Conservation (phyloP, 2,329 filamentous ascomycete species). For the Fusarium pseudograminearum region DNA sequence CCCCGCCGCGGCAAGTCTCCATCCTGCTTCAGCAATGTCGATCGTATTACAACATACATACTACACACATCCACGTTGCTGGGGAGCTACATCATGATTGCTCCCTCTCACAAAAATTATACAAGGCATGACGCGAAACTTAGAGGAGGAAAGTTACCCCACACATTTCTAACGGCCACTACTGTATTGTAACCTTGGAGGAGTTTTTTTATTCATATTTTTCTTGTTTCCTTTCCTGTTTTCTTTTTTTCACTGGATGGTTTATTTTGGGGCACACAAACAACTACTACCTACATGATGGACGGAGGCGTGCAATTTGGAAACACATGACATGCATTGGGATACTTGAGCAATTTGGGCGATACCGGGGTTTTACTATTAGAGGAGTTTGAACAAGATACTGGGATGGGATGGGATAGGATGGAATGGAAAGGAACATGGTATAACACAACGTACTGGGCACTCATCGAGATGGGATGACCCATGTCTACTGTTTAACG, state of each 20-base stretch:
- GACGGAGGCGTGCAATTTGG: constrained; percentile 18
- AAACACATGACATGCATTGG: constrained; percentile 27
- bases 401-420: neutral
- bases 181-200: constrained; percentile 29
- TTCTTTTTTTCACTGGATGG: neutral
- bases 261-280: constrained; percentile 1
- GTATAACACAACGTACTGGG: neutral
- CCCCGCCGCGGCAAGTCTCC: constrained; percentile 29
- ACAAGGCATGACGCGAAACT: constrained; percentile 17
- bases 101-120: constrained; percentile 5
- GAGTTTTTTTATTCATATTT: neutral
- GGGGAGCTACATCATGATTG: neutral
- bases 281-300: constrained; percentile 7
- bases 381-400: constrained; percentile 18
- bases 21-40: constrained; percentile 27
- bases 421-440: neutral
- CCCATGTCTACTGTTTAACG: constrained; percentile 17
- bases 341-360: constrained; percentile 25
- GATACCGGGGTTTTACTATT: constrained; percentile 23
- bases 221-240: neutral
- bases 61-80: neutral
- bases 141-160: constrained; percentile 29
- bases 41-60: constrained; percentile 21
- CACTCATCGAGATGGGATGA: constrained; percentile 8
- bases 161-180: constrained; percentile 26